Evolutionary conservation across 2,329 filamentous ascomycete genomes (phyloP), one percentile per base, ranked within the genome.

Genomic region (Gaeumannomyces tritici): DNA sequence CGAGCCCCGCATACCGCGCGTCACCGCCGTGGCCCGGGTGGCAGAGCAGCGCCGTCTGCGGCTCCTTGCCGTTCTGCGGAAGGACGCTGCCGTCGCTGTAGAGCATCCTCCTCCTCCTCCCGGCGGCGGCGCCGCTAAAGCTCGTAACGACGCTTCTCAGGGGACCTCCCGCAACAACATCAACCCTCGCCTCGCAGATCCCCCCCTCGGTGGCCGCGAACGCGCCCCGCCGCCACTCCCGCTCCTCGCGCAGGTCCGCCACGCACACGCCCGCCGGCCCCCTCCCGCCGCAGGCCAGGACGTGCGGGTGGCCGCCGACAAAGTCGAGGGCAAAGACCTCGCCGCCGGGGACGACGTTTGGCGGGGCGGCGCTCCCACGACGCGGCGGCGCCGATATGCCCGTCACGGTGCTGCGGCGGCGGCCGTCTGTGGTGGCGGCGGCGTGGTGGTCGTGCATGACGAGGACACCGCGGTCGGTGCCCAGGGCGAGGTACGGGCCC

Each of bases 281-380:
- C 35, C 83, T 78, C 3, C 79, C 79, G 47, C 83, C 84, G 0
- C 81, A 79, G 35, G 82, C 71, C 18, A 85, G 65, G 2, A 85
- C 66, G 15, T 78, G 71, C 15, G 75, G 76, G 58, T 79, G 76
- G 21, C 68, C 70, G 4, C 68, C 64, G 27, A 79, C 73, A 65
- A 82, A 85, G 62, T 80, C 78, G 29, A 83, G 71, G 4, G 79
- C 71, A 62, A 84, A 80, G 56, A 83, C 72, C 63, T 83, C 75
- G 60, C 69, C 62, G 60, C 70, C 64, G 26, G 56, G 42, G 35
- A 35, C n/a, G n/a, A n/a, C 4, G 35, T 29, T n/a, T 13, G 33
- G 24, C 21, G 57, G 9, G 27, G 9, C 31, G 29, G 0, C 18
- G 57, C 11, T 24, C 12, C 24, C 57, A 27, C 35, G 15, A 24